phyloP scores from a whole-genome alignment of 257 asterid genomes.

The Phtheirospermum japonicum region DNA sequence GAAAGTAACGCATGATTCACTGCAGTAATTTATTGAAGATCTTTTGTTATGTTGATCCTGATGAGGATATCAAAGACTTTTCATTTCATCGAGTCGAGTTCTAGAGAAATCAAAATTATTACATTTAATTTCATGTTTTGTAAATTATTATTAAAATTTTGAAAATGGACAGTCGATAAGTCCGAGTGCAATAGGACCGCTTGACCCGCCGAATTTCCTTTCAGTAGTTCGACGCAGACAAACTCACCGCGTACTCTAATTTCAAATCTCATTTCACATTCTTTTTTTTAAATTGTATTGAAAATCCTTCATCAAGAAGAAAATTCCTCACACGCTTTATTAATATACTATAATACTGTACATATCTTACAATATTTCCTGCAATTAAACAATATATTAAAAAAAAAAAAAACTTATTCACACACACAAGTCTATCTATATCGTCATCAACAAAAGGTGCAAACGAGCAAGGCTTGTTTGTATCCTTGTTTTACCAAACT shows the following conservation, averaged over 20 bases:
- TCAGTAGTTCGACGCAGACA: conserved; percentile 13
- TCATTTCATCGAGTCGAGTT: too few relatives aligned
- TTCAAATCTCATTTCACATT: background rate
- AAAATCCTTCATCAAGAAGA: conserved; percentile 41
- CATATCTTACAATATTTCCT: background rate
- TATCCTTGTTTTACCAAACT: background rate
- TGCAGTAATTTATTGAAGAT: too few relatives aligned
- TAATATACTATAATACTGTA: background rate
- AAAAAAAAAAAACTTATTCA: background rate
- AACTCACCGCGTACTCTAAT: conserved; percentile 27
- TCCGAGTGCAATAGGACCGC: conserved; percentile 31
- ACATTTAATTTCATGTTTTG: too few relatives aligned
- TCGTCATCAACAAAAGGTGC: conserved; percentile 60
- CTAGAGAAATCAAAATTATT: background rate
- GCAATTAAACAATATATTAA: too few relatives aligned
- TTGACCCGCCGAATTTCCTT: background rate
- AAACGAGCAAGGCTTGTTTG: conserved; percentile 33
- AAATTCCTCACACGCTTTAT: conserved; percentile 37
- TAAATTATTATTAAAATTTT: background rate
- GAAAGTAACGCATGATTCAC: too few relatives aligned
- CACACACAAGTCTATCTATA: conserved; percentile 11
- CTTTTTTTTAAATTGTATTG: too few relatives aligned
- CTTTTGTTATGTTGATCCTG: background rate
- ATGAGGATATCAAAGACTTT: too few relatives aligned
- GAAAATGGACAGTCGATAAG: conserved; percentile 3